A percentile compares a stretch with the other conserved stretches of the same genome.
phyloP scores from a whole-genome alignment of 306 rosid genomes.

The Cyamopsis tetragonoloba region DNA sequence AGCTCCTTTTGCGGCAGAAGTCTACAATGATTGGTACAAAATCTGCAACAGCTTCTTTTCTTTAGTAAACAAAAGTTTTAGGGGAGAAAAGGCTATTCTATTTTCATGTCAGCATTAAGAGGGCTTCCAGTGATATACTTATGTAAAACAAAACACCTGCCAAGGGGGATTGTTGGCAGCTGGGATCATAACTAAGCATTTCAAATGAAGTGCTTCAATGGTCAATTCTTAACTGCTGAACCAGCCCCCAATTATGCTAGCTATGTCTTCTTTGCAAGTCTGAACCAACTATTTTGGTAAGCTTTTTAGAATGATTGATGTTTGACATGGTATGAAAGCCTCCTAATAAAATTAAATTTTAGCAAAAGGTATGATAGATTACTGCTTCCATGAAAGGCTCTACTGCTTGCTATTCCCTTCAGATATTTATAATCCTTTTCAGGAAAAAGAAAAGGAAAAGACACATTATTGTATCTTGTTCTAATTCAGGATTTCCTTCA shows the following conservation, averaged over 20 bases:
- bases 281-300: neutral
- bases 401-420: neutral
- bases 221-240: neutral
- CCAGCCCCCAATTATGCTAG: neutral
- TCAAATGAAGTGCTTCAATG: neutral
- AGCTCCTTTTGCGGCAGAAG: neutral
- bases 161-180: neutral
- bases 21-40: neutral
- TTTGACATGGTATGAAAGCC: neutral
- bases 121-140: too few species aligned
- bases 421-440: neutral
- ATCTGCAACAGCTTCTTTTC: neutral
- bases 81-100: neutral
- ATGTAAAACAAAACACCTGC: neutral
- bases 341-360: constrained; percentile 4
- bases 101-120: too few species aligned
- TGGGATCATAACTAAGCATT: neutral
- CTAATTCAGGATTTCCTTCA: constrained; percentile 3
- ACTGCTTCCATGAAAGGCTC: neutral
- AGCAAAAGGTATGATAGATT: neutral
- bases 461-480: neutral
- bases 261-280: too few species aligned
- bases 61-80: neutral
- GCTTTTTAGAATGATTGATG: neutral
- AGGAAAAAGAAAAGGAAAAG: neutral